A percentile compares a stretch with the other conserved stretches of the same genome.
These are phyloP conservation scores for Solanum chiquidenum DNA, from an alignment of 257 asterid species.

Conservation along the genomic window DNA sequence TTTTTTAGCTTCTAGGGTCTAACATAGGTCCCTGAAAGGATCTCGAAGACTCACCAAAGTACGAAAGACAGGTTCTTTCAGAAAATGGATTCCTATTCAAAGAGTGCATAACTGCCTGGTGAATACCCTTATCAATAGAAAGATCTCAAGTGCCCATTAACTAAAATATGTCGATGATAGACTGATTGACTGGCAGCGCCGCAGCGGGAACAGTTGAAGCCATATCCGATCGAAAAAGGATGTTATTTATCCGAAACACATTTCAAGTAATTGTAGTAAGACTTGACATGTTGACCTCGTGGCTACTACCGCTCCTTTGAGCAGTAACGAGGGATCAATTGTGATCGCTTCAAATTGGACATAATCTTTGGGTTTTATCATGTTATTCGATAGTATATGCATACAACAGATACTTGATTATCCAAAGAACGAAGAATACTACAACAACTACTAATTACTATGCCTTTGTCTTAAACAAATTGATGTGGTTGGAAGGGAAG, in stretches of 20 bases:
- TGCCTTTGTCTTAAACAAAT: background rate
- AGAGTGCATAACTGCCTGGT: background rate
- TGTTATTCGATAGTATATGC: background rate
- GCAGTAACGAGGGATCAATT: background rate
- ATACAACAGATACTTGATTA: background rate
- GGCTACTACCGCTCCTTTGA: background rate
- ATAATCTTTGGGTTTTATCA: background rate
- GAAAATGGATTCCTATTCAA: background rate
- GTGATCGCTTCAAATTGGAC: background rate
- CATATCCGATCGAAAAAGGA: background rate
- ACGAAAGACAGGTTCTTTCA: background rate
- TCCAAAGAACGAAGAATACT: background rate
- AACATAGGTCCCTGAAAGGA: background rate
- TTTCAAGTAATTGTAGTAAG: background rate
- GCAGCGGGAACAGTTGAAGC: background rate
- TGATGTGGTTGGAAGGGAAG: background rate
- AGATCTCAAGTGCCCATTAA: background rate
- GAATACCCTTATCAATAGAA: background rate
- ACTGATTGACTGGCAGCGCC: background rate
- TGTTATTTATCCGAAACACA: background rate
- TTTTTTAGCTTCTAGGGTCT: background rate
- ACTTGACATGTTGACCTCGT: background rate
- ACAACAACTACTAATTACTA: background rate
- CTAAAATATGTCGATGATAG: background rate
- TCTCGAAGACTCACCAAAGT: background rate